A percentile compares a stretch with the other conserved stretches of the same genome.
These are phyloP conservation scores for Puccinia brachypodii DNA, from an alignment of 1,284 basidiomycete genomes.

Conservation along the genomic window DNA sequence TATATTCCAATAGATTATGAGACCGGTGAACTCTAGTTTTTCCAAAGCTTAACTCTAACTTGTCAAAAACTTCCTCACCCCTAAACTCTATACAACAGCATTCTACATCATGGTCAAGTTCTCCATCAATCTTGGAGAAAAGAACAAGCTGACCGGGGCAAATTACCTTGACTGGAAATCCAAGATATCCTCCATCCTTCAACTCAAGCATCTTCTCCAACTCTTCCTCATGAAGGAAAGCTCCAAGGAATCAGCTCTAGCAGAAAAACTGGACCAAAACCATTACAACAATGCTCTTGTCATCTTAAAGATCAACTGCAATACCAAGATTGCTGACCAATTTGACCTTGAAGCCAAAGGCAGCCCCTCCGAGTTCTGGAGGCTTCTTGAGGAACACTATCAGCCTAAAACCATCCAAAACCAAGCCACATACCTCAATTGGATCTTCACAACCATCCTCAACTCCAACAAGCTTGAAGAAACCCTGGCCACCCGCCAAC, in stretches of 20 bases:
- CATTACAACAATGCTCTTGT: not conserved
- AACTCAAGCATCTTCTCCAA: not conserved
- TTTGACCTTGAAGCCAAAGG: not conserved
- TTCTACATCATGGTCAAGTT: not conserved
- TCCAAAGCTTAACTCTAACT: not conserved
- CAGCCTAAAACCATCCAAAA: not conserved
- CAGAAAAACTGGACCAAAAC: not conserved
- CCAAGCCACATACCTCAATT: not conserved
- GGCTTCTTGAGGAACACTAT: not conserved
- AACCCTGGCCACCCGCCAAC: not conserved
- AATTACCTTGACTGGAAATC: not conserved
- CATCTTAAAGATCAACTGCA: not conserved
- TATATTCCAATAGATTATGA: slow-evolving; percentile 1
- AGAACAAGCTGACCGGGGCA: not conserved
- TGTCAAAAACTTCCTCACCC: not conserved
- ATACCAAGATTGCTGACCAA: not conserved
- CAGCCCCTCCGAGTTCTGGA: not conserved
- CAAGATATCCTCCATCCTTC: not conserved
- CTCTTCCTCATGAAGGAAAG: not conserved
- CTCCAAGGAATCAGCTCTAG: not conserved
- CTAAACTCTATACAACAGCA: not conserved
- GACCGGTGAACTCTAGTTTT: not conserved
- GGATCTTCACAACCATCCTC: not conserved
- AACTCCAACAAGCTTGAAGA: not conserved
- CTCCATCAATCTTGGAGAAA: too few species aligned